These are phyloP conservation scores for Sapria himalayana DNA, from an alignment of 345 rosid genomes.

Conservation along the genomic window DNA sequence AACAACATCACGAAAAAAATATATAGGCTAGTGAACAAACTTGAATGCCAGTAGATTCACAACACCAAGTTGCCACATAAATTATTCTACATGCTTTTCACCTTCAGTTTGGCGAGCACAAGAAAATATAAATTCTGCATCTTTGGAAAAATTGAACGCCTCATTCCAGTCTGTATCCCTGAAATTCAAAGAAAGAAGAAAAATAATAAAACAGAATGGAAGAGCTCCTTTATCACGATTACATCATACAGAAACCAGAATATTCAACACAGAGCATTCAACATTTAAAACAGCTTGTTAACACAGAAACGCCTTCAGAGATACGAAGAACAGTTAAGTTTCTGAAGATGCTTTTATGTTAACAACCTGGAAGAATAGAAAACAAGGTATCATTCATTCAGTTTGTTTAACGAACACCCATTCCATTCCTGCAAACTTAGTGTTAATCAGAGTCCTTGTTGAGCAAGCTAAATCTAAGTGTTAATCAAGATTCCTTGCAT, in stretches of 20 bases:
- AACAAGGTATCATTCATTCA: too few species aligned
- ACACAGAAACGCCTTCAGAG: neutral
- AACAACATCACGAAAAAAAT: neutral
- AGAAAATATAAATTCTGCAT: slow-evolving; percentile 29
- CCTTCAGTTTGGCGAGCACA: slow-evolving; percentile 52
- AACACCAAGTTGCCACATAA: neutral
- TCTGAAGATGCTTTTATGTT: too few species aligned
- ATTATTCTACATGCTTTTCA: slow-evolving; percentile 4
- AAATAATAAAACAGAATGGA: too few species aligned
- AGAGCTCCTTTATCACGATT: too few species aligned
- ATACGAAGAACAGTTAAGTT: too few species aligned
- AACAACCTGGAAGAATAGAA: too few species aligned
- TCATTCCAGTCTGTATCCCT: slow-evolving; percentile 69
- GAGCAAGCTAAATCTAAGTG: too few species aligned
- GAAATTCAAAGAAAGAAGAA: slow-evolving; percentile 10
- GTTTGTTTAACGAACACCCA: too few species aligned
- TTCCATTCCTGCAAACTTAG: too few species aligned
- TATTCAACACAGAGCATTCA: neutral
- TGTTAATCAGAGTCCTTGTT: too few species aligned
- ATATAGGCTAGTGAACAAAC: neutral
- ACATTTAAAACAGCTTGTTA: neutral
- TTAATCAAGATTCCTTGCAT: too few species aligned
- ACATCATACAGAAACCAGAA: too few species aligned
- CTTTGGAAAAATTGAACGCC: slow-evolving; percentile 67
- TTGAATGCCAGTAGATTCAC: neutral